Percentiles rank a stretch among this genome's conserved stretches.
These are phyloP conservation scores for Suillus weaverae DNA, from an alignment of 768 basidiomycete species.

Conservation along the genomic window DNA sequence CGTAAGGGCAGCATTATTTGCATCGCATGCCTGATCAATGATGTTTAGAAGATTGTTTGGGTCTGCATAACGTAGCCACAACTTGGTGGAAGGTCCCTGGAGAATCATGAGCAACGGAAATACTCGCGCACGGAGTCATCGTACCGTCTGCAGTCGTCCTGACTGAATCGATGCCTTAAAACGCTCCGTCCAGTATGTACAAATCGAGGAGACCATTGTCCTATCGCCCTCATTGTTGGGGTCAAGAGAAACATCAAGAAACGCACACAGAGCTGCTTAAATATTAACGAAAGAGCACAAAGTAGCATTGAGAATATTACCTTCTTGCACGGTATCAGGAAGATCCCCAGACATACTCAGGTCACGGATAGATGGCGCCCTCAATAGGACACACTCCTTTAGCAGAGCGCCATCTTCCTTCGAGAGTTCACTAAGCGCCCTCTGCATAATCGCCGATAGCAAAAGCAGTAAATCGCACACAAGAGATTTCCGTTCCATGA, in stretches of 20 bases:
- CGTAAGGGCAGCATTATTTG: slow-evolving; percentile 6
- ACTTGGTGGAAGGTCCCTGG: slow-evolving; percentile 16
- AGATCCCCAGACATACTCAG: slow-evolving; percentile 35
- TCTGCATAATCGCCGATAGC: slow-evolving; percentile 38
- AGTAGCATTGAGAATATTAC: slow-evolving; percentile 20
- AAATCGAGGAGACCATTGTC: slow-evolving; percentile 39
- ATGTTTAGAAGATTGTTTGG: slow-evolving; percentile 41
- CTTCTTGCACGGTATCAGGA: slow-evolving; percentile 32
- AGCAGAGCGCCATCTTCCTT: slow-evolving; percentile 33
- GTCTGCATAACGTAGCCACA: slow-evolving; percentile 62
- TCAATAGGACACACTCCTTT: slow-evolving; percentile 42
- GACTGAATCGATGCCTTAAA: neutral
- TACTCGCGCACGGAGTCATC: neutral
- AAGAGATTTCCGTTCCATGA: slow-evolving; percentile 22
- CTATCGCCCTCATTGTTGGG: slow-evolving; percentile 38
- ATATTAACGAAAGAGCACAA: slow-evolving; percentile 4
- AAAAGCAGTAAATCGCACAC: slow-evolving; percentile 37
- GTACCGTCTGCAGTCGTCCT: neutral
- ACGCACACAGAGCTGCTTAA: slow-evolving; percentile 39
- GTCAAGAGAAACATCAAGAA: slow-evolving; percentile 44
- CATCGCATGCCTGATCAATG: slow-evolving; percentile 35
- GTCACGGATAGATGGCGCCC: slow-evolving; percentile 31
- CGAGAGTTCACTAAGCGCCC: slow-evolving; percentile 28
- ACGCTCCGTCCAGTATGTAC: slow-evolving; percentile 41
- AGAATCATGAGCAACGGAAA: neutral